Evolutionary conservation across 1,284 basidiomycete species (phyloP).

Genomic region (Austroboletus novae-zelandiae): DNA sequence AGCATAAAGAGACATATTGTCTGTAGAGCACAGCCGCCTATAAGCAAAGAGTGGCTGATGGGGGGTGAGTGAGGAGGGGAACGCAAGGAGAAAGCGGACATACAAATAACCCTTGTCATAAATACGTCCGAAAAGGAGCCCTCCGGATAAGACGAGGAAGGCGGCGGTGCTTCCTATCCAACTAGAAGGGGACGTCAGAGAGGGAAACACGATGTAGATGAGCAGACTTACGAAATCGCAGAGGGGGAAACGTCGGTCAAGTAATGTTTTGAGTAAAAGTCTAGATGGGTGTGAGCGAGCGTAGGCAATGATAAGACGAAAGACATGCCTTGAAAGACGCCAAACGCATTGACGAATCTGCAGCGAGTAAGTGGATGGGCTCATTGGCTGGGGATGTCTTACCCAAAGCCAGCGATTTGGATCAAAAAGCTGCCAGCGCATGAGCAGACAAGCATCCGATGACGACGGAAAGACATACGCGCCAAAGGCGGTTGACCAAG

Average conservation of each 20-base stretch:
- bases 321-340: slow-evolving; percentile 41
- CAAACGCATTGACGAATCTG: slow-evolving; percentile 38
- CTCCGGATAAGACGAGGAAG: slow-evolving; percentile 38
- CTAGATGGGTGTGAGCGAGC: slow-evolving; percentile 16
- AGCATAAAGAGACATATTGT: slow-evolving; percentile 36
- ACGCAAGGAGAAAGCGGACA: slow-evolving; percentile 3
- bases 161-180: slow-evolving; percentile 53
- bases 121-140: slow-evolving; percentile 36
- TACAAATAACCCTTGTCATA: slow-evolving; percentile 37
- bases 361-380: background rate
- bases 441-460: slow-evolving; percentile 1
- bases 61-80: background rate
- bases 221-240: slow-evolving; percentile 32
- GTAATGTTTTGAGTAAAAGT: slow-evolving; percentile 36
- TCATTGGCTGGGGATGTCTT: background rate
- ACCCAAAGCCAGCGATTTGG: slow-evolving; percentile 40
- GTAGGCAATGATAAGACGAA: background rate
- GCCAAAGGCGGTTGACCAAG: slow-evolving; percentile 28
- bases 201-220: background rate
- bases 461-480: slow-evolving; percentile 18
- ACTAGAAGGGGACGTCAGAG: slow-evolving; percentile 16
- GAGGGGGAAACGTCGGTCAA: slow-evolving; percentile 36
- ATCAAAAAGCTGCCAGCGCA: slow-evolving; percentile 22
- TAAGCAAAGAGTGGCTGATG: slow-evolving; percentile 27
- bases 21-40: slow-evolving; percentile 28